These are phyloP conservation scores for Acanthamoeba lenticulata DNA, from an alignment of 208 protist species.

Conservation along the genomic window DNA sequence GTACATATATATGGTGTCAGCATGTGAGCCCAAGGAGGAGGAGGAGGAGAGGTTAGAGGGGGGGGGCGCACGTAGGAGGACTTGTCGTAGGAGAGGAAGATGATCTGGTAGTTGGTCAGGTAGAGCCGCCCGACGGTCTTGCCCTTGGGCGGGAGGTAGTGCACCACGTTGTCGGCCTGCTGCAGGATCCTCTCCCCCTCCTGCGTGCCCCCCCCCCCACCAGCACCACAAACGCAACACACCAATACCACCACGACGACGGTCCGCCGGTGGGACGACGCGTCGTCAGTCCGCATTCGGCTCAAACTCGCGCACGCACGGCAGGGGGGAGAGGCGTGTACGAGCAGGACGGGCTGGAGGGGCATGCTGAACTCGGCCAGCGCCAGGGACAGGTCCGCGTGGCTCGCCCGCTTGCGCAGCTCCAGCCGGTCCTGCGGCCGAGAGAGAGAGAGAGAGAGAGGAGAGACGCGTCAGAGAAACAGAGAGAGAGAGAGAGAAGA, in stretches of 20 bases:
- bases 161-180: neutral
- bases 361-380: neutral
- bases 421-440: neutral
- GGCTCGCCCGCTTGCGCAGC: neutral
- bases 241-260: too few relatives aligned
- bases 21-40: neutral
- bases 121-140: neutral
- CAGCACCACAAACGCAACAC: too few relatives aligned
- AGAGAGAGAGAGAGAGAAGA: neutral
- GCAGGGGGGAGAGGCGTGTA: neutral
- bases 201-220: too few relatives aligned
- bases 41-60: neutral
- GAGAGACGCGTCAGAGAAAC: neutral
- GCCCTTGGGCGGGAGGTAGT: neutral
- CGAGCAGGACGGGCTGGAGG: neutral
- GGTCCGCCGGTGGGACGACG: too few relatives aligned
- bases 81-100: constrained; percentile 27
- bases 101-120: constrained; percentile 35
- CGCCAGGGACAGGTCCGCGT: neutral
- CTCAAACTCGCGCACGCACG: neutral
- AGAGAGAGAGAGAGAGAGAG: neutral
- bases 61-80: neutral
- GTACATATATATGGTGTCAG: neutral
- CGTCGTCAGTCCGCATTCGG: neutral
- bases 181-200: constrained; percentile 1